Conservation (phyloP, 768 basidiomycete species). For the Tylopilus sp. region DNA sequence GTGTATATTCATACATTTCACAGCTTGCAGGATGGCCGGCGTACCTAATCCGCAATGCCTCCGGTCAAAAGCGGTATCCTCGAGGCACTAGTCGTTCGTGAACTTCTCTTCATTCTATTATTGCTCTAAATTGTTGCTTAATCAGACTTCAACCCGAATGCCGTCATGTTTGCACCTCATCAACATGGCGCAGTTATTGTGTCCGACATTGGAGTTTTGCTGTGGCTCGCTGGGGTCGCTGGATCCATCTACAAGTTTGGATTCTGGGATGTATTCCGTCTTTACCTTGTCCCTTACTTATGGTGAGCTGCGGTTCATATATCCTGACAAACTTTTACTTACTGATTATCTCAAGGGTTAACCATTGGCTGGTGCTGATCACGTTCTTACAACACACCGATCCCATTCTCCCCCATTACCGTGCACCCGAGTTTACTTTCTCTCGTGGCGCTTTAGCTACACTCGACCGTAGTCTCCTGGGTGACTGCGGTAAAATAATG, state of each 20-base stretch:
- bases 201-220: constrained; percentile 77
- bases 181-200: constrained; percentile 73
- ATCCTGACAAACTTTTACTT: neutral
- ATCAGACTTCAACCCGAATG: constrained; percentile 70
- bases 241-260: constrained; percentile 58
- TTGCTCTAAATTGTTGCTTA: neutral
- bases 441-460: constrained; percentile 90
- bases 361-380: constrained; percentile 95
- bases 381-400: constrained; percentile 99
- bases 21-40: constrained; percentile 83
- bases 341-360: constrained; percentile 48
- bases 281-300: constrained; percentile 88
- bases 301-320: constrained; percentile 48
- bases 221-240: constrained; percentile 65
- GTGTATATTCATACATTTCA: neutral
- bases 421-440: constrained; percentile 86
- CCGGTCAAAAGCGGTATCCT: constrained; percentile 83
- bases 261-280: constrained; percentile 66
- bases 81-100: constrained; percentile 71
- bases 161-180: constrained; percentile 81
- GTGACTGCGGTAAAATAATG: constrained; percentile 74
- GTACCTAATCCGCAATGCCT: constrained; percentile 79
- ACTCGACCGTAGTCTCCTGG: constrained; percentile 78
- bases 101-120: neutral
- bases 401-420: constrained; percentile 92